Evolutionary conservation across 1,284 basidiomycete species (phyloP).

Genomic region (Tilletiaria anomala): DNA sequence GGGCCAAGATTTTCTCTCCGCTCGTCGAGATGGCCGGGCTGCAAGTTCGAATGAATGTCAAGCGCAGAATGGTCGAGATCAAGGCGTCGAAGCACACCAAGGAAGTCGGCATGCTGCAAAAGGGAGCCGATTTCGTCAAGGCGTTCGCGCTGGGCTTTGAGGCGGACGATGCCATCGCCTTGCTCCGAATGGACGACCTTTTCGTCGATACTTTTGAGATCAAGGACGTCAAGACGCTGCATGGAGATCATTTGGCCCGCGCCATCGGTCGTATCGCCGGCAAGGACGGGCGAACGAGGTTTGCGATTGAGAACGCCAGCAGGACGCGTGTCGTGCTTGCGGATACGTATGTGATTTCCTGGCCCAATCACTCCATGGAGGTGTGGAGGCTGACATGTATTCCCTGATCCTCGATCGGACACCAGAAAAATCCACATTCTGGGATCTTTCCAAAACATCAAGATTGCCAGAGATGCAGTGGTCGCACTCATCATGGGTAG

Average conservation of each 20-base stretch:
- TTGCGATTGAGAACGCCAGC: slow-evolving; percentile 93
- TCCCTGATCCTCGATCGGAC: too few species aligned
- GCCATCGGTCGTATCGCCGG: slow-evolving; percentile 96
- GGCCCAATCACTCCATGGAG: slow-evolving; percentile 4
- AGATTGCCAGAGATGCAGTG: slow-evolving; percentile 85
- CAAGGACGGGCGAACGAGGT: slow-evolving; percentile 94
- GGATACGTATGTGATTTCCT: slow-evolving; percentile 58
- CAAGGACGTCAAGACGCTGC: slow-evolving; percentile 94
- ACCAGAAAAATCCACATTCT: slow-evolving; percentile 79
- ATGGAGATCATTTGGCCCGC: slow-evolving; percentile 87
- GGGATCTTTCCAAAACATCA: slow-evolving; percentile 91
- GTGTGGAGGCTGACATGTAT: slow-evolving; percentile 2
- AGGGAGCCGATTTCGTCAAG: slow-evolving; percentile 95
- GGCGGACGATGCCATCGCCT: slow-evolving; percentile 75
- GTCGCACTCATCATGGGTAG: slow-evolving; percentile 88
- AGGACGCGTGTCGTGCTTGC: slow-evolving; percentile 90
- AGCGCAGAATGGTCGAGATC: slow-evolving; percentile 73
- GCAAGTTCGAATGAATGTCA: slow-evolving; percentile 92
- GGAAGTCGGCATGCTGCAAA: slow-evolving; percentile 53
- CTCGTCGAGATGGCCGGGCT: slow-evolving; percentile 84
- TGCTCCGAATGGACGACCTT: slow-evolving; percentile 84
- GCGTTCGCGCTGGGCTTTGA: slow-evolving; percentile 85
- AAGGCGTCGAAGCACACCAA: slow-evolving; percentile 84
- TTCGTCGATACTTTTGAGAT: slow-evolving; percentile 96
- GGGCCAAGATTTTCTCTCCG: slow-evolving; percentile 91